These are phyloP conservation scores for Marvania coccoides DNA, from an alignment of 139 green algal genomes.

Conservation along the genomic window DNA sequence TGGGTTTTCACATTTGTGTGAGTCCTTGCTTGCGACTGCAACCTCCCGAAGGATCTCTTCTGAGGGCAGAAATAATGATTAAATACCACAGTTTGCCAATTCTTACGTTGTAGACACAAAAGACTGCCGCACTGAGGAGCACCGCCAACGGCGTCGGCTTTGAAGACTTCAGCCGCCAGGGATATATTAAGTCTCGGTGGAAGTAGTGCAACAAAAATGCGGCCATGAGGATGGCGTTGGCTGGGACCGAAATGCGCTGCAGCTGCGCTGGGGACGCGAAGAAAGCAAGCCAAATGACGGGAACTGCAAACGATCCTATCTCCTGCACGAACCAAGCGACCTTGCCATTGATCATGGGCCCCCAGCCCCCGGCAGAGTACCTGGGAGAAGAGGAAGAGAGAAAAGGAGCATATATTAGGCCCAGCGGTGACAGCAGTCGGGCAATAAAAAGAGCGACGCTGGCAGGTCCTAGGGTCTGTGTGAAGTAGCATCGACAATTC, in stretches of 20 bases:
- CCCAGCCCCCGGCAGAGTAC: slow-evolving; percentile 4
- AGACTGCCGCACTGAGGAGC: slow-evolving; percentile 42
- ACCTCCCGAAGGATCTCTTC: no score
- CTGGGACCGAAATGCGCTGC: not conserved
- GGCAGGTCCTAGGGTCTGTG: no score
- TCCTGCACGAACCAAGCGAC: slow-evolving; percentile 26
- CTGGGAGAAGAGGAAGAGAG: not conserved
- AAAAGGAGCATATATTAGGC: not conserved
- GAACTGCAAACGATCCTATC: slow-evolving; percentile 25
- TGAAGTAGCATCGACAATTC: no score
- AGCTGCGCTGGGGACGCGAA: slow-evolving; percentile 14
- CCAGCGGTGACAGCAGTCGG: no score
- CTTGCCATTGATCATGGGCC: slow-evolving; percentile 1
- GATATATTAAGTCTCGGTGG: slow-evolving; percentile 48
- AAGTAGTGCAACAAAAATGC: slow-evolving; percentile 37
- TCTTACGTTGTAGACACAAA: slow-evolving; percentile 70
- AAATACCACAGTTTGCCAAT: no score
- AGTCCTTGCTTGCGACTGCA: no score
- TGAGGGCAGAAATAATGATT: no score
- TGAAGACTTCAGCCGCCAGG: slow-evolving; percentile 31
- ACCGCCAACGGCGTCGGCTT: slow-evolving; percentile 55
- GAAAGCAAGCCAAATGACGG: slow-evolving; percentile 10
- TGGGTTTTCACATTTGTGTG: no score
- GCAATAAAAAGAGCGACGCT: no score
- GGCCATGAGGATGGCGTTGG: slow-evolving; percentile 15